Evolutionary conservation across 2,329 filamentous ascomycete genomes (phyloP).

Genomic region (Pseudogymnoascus sp.): DNA sequence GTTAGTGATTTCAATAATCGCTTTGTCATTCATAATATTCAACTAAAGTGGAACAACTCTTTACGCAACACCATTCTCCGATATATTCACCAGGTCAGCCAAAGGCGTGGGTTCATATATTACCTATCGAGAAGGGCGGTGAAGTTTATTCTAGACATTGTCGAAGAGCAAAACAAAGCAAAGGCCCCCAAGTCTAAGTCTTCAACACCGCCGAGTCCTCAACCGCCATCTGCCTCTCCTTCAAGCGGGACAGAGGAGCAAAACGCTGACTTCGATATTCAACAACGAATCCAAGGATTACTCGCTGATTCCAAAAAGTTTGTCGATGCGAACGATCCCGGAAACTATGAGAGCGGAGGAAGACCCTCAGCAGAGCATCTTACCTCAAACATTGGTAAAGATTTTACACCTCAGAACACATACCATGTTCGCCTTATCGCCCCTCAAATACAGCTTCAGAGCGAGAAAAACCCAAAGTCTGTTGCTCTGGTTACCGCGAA

Average conservation of each 20-base stretch:
- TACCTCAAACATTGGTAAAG: conserved; percentile 71
- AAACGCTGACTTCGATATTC: conserved; percentile 54
- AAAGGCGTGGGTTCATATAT: conserved; percentile 92
- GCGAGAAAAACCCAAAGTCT: conserved; percentile 94
- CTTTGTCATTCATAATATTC: conserved; percentile 95
- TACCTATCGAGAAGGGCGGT: conserved; percentile 93
- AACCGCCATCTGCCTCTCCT: conserved; percentile 2
- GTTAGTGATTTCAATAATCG: conserved; percentile 96
- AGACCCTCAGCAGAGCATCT: conserved; percentile 52
- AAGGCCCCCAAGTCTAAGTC: conserved; percentile 38
- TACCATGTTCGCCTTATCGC: conserved; percentile 94
- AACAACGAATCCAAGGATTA: conserved; percentile 80
- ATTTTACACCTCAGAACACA: conserved; percentile 85
- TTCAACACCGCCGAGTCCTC: conserved; percentile 19
- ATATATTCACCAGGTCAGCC: conserved; percentile 95
- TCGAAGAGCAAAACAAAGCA: conserved; percentile 82
- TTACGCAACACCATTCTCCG: conserved; percentile 92
- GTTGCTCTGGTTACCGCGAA: conserved; percentile 96
- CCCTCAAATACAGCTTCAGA: conserved; percentile 95
- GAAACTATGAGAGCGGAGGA: conserved; percentile 30
- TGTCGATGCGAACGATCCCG: conserved; percentile 59
- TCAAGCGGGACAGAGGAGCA: conserved; percentile 20
- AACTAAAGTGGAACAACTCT: conserved; percentile 97
- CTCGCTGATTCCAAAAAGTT: conserved; percentile 78
- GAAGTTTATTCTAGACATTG: conserved; percentile 96